phyloP scores from a whole-genome alignment of 441 rosid species.

The Jatropha podagrica region DNA sequence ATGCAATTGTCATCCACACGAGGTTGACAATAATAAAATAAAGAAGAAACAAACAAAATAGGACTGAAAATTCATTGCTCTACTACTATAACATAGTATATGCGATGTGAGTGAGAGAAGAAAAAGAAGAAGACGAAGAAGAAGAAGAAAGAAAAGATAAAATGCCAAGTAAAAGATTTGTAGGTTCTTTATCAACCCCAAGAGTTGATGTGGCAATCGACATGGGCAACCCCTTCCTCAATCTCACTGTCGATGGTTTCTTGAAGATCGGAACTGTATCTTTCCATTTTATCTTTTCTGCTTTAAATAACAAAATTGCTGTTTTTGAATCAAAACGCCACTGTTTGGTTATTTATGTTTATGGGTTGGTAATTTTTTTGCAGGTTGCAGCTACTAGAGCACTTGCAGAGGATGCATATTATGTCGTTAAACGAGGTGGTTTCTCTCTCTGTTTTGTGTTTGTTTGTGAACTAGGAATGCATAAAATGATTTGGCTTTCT shows the following conservation, averaged over 20 bases:
- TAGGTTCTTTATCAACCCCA: constrained; percentile 51
- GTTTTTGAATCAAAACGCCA: background rate
- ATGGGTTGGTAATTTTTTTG: background rate
- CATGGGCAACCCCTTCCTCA: constrained; percentile 68
- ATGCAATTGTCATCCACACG: no score
- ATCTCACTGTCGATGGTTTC: constrained; percentile 68
- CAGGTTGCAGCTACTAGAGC: constrained; percentile 74
- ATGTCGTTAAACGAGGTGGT: constrained; percentile 52
- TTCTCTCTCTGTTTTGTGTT: background rate
- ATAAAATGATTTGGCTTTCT: background rate
- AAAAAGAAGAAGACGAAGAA: constrained; percentile 21
- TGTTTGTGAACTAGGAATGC: background rate
- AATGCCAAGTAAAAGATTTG: constrained; percentile 57
- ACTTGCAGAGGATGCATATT: constrained; percentile 59
- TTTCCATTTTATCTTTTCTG: background rate
- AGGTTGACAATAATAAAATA: background rate
- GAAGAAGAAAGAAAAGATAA: constrained; percentile 28
- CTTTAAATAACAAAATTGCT: background rate
- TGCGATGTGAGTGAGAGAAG: no score
- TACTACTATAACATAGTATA: no score
- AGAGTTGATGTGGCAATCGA: constrained; percentile 59
- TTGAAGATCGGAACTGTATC: constrained; percentile 71
- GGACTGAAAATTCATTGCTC: no score
- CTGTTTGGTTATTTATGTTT: background rate
- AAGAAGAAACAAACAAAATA: no score